phyloP scores from a whole-genome alignment of 108 stramenopile species.

The Craspedostauros australis region DNA sequence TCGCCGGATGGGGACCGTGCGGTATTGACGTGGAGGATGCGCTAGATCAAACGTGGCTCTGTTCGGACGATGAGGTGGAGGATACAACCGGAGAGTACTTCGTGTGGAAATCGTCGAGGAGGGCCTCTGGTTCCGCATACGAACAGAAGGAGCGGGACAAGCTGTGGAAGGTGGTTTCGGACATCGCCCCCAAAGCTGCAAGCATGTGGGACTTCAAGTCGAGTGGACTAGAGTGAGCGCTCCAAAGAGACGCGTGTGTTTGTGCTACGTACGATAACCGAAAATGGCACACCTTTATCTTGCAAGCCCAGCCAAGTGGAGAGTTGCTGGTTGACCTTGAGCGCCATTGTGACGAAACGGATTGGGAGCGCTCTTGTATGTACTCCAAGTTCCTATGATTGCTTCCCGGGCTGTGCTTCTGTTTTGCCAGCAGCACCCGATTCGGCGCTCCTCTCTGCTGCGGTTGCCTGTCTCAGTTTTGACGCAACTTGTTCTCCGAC shows the following conservation, averaged over 20 bases:
- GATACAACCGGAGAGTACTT: conserved; percentile 23
- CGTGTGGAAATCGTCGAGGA: conserved; percentile 6
- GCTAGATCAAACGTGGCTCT: conserved; percentile 28
- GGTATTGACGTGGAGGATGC: conserved; percentile 50
- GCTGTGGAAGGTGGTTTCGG: conserved; percentile 23
- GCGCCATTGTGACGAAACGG: no score
- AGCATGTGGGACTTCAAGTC: conserved; percentile 13
- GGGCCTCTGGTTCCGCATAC: conserved; percentile 20
- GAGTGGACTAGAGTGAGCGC: neutral
- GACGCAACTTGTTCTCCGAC: neutral
- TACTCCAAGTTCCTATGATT: no score
- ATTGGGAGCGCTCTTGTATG: no score
- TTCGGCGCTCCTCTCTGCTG: neutral
- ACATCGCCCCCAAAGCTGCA: conserved; percentile 24
- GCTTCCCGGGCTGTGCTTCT: no score
- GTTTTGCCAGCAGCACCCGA: no score
- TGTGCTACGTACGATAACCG: neutral
- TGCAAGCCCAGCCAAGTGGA: no score
- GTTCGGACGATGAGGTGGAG: conserved; percentile 18
- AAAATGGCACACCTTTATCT: no score
- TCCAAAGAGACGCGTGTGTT: neutral
- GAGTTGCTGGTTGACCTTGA: no score
- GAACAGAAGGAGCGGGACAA: conserved; percentile 20
- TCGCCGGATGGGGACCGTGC: conserved; percentile 88
- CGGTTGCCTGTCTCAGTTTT: neutral